Evolutionary conservation across 1,284 basidiomycete species (phyloP).

Genomic region (Cutaneotrichosporon spelunceum): DNA sequence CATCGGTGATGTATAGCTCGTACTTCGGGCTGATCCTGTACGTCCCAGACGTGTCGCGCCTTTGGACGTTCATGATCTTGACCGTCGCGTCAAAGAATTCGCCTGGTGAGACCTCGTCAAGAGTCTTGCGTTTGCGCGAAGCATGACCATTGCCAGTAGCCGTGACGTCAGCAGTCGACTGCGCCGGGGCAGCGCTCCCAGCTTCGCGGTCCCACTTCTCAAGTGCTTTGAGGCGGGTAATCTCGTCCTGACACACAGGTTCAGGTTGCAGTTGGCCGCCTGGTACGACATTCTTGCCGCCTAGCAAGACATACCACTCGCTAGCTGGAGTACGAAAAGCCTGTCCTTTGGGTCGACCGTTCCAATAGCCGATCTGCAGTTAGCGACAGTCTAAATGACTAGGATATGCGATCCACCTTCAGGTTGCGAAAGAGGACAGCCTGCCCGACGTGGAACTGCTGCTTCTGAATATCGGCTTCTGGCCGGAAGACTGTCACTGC

Average conservation of each 20-base stretch:
- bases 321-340: conserved; percentile 18
- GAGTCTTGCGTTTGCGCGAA: not conserved
- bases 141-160: not conserved
- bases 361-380: conserved; percentile 19
- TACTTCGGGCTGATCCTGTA: conserved; percentile 9
- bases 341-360: conserved; percentile 34
- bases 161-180: not conserved
- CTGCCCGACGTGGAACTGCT: conserved; percentile 16
- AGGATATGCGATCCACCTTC: conserved; percentile 15
- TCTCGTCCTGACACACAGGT: conserved; percentile 11
- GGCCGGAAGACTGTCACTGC: conserved; percentile 33
- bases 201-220: conserved; percentile 14
- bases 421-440: conserved; percentile 29
- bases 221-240: conserved; percentile 19
- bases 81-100: conserved; percentile 13
- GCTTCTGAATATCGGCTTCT: not conserved
- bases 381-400: not conserved
- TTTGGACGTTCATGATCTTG: conserved; percentile 37
- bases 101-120: conserved; percentile 1
- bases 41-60: conserved; percentile 4
- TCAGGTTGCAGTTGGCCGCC: not conserved
- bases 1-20: conserved; percentile 44
- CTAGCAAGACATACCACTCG: conserved; percentile 6
- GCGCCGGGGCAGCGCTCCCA: not conserved
- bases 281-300: not conserved